Conservation (phyloP, 106 monocot species). For the Xerophyta viscosa region DNA sequence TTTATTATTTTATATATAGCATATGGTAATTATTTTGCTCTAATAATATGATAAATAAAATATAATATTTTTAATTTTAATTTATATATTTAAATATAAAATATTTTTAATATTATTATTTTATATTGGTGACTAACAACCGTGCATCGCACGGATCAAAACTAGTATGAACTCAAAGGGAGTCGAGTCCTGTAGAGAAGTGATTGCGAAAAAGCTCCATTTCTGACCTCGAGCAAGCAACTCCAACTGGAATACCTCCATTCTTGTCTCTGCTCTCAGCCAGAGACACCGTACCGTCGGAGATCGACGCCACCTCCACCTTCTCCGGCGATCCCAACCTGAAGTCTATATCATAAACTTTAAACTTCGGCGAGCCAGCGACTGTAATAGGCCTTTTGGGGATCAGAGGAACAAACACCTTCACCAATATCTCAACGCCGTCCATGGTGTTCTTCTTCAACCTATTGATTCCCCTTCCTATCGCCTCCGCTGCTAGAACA, state of each 20-base stretch:
- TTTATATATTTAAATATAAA: too few relatives aligned
- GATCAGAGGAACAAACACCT: background rate
- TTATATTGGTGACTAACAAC: too few relatives aligned
- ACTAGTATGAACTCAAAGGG: too few relatives aligned
- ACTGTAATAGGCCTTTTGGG: background rate
- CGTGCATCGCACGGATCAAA: too few relatives aligned
- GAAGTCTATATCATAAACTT: slow-evolving; percentile 34
- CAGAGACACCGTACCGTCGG: slow-evolving; percentile 20
- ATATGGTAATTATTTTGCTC: too few relatives aligned
- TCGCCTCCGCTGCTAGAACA: slow-evolving; percentile 11
- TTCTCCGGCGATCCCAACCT: slow-evolving; percentile 38
- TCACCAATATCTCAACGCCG: background rate
- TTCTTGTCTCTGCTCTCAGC: slow-evolving; percentile 23
- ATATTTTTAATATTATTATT: too few relatives aligned
- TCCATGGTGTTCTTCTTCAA: background rate
- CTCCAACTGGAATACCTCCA: slow-evolving; percentile 35
- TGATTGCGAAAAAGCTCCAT: slow-evolving; percentile 11
- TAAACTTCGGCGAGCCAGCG: slow-evolving; percentile 22
- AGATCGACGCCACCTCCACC: slow-evolving; percentile 22
- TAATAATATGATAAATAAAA: too few relatives aligned
- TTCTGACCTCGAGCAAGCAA: slow-evolving; percentile 8
- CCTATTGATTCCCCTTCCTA: slow-evolving; percentile 7
- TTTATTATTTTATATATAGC: too few relatives aligned
- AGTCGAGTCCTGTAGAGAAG: slow-evolving; percentile 15
- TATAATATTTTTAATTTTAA: too few relatives aligned